A percentile compares a stretch with the other conserved stretches of the same genome.
phyloP scores from a whole-genome alignment of 257 asterid species.

The Ajuga chamaepitys region DNA sequence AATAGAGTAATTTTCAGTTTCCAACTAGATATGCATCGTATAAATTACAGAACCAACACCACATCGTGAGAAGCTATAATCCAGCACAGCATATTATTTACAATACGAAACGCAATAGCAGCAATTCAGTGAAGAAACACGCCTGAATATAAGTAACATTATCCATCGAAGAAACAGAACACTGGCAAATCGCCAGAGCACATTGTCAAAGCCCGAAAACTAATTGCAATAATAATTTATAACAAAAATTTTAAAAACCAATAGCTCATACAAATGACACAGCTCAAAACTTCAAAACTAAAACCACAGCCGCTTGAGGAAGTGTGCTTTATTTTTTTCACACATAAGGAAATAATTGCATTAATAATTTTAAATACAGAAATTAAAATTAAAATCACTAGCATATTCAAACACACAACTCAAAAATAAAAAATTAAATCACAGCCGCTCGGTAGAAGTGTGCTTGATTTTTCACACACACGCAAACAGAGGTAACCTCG shows the following conservation, averaged over 20 bases:
- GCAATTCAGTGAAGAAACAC: background rate
- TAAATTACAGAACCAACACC: background rate
- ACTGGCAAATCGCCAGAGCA: background rate
- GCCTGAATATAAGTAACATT: background rate
- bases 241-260: no score
- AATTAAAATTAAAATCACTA: background rate
- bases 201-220: background rate
- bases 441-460: background rate
- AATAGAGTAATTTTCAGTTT: background rate
- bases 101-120: background rate
- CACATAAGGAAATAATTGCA: no score
- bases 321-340: no score
- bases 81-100: background rate
- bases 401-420: background rate
- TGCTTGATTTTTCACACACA: background rate
- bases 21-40: background rate
- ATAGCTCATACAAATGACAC: no score
- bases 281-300: no score
- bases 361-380: background rate
- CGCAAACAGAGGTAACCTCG: constrained; percentile 48
- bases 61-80: background rate
- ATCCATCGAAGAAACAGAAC: background rate
- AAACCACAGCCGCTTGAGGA: no score
- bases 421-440: background rate
- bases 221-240: no score